Evolutionary conservation across 176 grass and related monocot species (phyloP).

Genomic region (Oryza officinalis): DNA sequence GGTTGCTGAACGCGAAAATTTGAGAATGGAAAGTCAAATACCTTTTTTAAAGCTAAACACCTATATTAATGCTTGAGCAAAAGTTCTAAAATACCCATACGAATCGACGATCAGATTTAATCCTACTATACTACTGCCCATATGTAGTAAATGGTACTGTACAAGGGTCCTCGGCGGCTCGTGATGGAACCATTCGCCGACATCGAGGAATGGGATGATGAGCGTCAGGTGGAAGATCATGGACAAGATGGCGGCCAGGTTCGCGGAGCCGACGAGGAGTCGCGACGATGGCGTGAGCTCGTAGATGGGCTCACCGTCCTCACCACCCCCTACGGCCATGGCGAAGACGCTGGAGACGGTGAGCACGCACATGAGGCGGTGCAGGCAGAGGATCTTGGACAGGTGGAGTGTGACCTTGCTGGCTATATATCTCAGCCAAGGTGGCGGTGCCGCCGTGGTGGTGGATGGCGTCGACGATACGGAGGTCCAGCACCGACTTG

Average conservation of each 20-base stretch:
- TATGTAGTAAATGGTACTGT: too few species aligned
- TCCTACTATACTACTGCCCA: too few species aligned
- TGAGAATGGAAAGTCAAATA: too few species aligned
- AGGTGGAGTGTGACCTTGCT: not conserved
- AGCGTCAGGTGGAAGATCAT: not conserved
- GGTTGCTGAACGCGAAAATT: too few species aligned
- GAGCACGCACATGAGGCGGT: constrained; percentile 30
- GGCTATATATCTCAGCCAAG: constrained; percentile 4
- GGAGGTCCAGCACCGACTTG: constrained; percentile 13
- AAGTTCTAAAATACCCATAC: too few species aligned
- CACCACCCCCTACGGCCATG: not conserved
- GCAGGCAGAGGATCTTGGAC: constrained; percentile 18
- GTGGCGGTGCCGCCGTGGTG: constrained; percentile 18
- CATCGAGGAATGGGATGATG: not conserved
- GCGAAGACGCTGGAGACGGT: constrained; percentile 3
- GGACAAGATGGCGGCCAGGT: not conserved
- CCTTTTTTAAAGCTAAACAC: too few species aligned
- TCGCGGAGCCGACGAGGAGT: constrained; percentile 5
- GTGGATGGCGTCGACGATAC: constrained; percentile 22
- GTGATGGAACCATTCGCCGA: constrained; percentile 28
- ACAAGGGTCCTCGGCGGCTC: too few species aligned
- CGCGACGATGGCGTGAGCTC: constrained; percentile 13
- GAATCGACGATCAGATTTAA: too few species aligned
- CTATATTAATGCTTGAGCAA: too few species aligned
- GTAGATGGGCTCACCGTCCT: not conserved